Evolutionary conservation across 2,329 filamentous ascomycete genomes (phyloP).

Genomic region (Pleoardoris graminearum): DNA sequence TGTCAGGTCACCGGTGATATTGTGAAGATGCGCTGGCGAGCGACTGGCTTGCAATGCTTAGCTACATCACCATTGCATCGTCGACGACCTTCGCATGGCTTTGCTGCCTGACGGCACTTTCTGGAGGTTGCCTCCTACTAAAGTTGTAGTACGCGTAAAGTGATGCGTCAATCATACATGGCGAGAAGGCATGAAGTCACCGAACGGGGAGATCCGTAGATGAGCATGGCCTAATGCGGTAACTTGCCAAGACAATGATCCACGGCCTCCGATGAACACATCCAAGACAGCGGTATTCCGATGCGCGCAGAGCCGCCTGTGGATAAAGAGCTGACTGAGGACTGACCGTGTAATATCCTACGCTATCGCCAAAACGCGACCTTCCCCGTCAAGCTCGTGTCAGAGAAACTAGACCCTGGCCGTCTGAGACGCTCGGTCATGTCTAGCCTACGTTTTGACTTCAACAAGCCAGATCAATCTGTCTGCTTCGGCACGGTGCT

Average conservation of each 20-base stretch:
- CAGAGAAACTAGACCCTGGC: constrained; percentile 1
- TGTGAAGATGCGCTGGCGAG: no score
- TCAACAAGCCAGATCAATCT: constrained; percentile 10
- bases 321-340: neutral
- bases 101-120: no score
- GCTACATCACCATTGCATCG: no score
- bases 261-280: constrained; percentile 1
- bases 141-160: no score
- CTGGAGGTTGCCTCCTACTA: no score
- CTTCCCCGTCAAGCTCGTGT: constrained; percentile 7
- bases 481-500: constrained; percentile 1
- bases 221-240: neutral
- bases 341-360: neutral
- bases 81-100: no score
- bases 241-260: constrained; percentile 12
- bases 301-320: neutral
- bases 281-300: neutral
- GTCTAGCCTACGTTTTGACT: constrained; percentile 14
- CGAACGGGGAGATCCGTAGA: neutral
- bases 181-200: constrained; percentile 1
- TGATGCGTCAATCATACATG: neutral
- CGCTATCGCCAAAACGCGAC: neutral
- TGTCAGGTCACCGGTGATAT: no score
- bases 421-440: constrained; percentile 14
- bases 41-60: no score